A percentile compares a stretch with the other conserved stretches of the same genome.
Evolutionary conservation across 352 stramenopile genomes (phyloP).

Genomic region (Plasmopara halstedii): DNA sequence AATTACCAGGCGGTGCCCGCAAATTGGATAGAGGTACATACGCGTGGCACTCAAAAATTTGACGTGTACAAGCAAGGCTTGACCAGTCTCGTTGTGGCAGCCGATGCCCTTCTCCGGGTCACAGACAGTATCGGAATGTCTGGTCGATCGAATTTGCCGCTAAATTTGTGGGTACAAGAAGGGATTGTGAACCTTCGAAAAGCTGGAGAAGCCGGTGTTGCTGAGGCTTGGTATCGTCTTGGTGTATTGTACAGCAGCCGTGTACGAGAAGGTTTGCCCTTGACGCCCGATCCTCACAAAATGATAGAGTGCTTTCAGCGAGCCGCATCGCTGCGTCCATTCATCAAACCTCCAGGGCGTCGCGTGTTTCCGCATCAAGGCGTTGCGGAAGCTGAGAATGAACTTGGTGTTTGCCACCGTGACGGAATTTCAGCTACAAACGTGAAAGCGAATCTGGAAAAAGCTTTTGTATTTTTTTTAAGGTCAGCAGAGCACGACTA

Average conservation of each 20-base stretch:
- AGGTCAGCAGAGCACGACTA: slow-evolving; percentile 30
- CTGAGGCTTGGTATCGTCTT: slow-evolving; percentile 34
- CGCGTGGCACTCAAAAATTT: slow-evolving; percentile 8
- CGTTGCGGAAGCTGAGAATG: slow-evolving; percentile 30
- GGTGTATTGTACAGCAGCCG: slow-evolving; percentile 24
- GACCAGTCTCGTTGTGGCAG: slow-evolving; percentile 14
- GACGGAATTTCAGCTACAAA: slow-evolving; percentile 17
- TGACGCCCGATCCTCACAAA: slow-evolving; percentile 16
- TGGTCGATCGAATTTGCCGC: slow-evolving; percentile 7
- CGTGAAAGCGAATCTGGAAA: slow-evolving; percentile 13
- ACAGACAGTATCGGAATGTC: slow-evolving; percentile 18
- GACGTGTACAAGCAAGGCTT: slow-evolving; percentile 19
- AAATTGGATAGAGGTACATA: slow-evolving; percentile 24
- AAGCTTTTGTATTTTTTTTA: slow-evolving; percentile 27
- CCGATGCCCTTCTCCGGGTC: slow-evolving; percentile 14
- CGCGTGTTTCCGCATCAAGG: slow-evolving; percentile 22
- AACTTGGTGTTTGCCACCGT: slow-evolving; percentile 29
- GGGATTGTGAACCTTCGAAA: slow-evolving; percentile 18
- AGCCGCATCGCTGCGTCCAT: slow-evolving; percentile 22
- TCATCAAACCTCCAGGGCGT: slow-evolving; percentile 25
- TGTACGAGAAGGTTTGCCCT: slow-evolving; percentile 12
- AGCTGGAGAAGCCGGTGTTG: slow-evolving; percentile 25
- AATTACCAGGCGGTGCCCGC: slow-evolving; percentile 27
- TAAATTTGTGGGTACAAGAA: slow-evolving; percentile 11
- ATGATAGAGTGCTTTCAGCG: slow-evolving; percentile 31